phyloP scores from a whole-genome alignment of 257 asterid genomes.

The Striga asiatica region DNA sequence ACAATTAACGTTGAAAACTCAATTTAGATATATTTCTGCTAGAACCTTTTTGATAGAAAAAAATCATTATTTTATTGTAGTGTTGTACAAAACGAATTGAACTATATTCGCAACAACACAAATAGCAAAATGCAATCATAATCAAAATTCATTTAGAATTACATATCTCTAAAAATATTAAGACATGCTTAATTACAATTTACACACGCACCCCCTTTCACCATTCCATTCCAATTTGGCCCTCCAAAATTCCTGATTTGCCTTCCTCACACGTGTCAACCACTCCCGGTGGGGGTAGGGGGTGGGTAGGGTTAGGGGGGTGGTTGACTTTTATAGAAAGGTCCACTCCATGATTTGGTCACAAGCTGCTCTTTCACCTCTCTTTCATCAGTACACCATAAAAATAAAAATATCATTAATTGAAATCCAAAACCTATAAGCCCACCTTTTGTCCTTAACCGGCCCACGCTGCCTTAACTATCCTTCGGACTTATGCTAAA shows the following conservation, averaged over 20 bases:
- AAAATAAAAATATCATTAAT: constrained; percentile 15
- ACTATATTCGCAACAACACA: no score
- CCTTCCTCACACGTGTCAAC: constrained; percentile 12
- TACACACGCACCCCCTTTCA: no score
- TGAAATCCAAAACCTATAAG: constrained; percentile 21
- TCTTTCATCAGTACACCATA: constrained; percentile 20
- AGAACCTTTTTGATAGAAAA: no score
- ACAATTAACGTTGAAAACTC: no score
- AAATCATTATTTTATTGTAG: no score
- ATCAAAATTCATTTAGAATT: no score
- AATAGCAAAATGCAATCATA: no score
- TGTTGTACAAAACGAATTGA: no score
- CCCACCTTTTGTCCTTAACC: constrained; percentile 26
- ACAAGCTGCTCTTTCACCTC: constrained; percentile 12
- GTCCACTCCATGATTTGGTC: constrained; percentile 40
- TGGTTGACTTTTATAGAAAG: constrained; percentile 45
- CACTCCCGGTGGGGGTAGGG: constrained; percentile 8
- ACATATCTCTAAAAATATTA: no score
- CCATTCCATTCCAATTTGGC: no score
- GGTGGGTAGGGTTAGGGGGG: neutral
- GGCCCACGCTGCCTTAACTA: constrained; percentile 20
- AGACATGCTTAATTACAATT: no score
- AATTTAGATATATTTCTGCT: no score
- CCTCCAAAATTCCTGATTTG: neutral
- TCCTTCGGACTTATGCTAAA: constrained; percentile 21